Evolutionary conservation across 1,139 yeast genomes (phyloP), one percentile per base, ranked within the genome.

Genomic region (Kluyveromyces sp.): DNA sequence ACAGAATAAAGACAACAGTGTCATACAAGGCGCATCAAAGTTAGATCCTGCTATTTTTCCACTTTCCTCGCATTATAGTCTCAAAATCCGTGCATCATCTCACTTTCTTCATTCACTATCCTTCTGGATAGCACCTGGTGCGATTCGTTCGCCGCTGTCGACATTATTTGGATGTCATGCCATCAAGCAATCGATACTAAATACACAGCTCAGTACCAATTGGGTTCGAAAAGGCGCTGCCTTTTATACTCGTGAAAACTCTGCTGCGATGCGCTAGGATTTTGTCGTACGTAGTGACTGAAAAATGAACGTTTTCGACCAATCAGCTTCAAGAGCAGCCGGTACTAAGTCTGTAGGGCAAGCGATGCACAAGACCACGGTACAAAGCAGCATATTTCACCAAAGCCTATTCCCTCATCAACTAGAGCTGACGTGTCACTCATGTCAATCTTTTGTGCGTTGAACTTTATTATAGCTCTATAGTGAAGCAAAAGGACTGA

Each of bases 101-200:
- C 38, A 38, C 19, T 40, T 28, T 42, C 46, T 32, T 34, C 37
- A 33, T 36, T 33, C 40, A 29, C 36, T 45, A 18, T 34, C 36
- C 41, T 11, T 17, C 41, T 32, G 36, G 41, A 38, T 18, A 38
- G 20, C 36, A 8, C n/a, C 26, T 22, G 26, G 26, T 6, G 26
- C n/a, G n/a, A n/a, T 22, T 9, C 26, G 26, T 22, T 6, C 9
- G 26, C 26, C 9, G 26, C 26, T 22, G 6, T 9, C 8, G n/a
- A n/a, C n/a, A n/a, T n/a, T n/a, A n/a, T n/a, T n/a, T n/a, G n/a
- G n/a, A n/a, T n/a, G n/a, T n/a, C n/a, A n/a, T n/a, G n/a, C n/a
- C n/a, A n/a, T n/a, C n/a, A n/a, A n/a, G n/a, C n/a, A n/a, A n/a
- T n/a, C n/a, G n/a, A n/a, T n/a, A n/a, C n/a, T n/a, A n/a, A n/a